Conservation (phyloP, 345 rosid species). For the Salix udensis region DNA sequence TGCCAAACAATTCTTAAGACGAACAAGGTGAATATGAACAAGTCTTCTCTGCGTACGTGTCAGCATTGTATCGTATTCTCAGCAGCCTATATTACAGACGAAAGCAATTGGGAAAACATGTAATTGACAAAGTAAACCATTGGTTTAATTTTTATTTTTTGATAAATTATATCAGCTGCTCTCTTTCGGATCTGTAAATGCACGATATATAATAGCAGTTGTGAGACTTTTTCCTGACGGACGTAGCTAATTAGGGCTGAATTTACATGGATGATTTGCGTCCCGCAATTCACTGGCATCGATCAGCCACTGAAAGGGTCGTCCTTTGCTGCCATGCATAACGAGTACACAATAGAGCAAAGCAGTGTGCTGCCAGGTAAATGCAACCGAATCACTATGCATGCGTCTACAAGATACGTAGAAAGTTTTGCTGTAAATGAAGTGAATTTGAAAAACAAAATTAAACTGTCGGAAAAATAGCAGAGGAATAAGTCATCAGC, state of each 20-base stretch:
- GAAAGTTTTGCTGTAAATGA: no score
- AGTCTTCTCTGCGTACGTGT: not conserved
- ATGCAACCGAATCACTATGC: not conserved
- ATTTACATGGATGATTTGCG: not conserved
- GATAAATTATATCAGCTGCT: not conserved
- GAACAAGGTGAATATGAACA: not conserved
- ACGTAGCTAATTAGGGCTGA: not conserved
- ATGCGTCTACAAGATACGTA: not conserved
- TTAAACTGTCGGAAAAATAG: no score
- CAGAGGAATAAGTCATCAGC: no score
- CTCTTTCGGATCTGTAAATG: not conserved
- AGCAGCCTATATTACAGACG: not conserved
- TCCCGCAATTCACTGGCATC: not conserved
- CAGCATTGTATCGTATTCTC: not conserved
- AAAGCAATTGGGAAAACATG: not conserved
- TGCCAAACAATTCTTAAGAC: not conserved
- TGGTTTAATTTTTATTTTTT: not conserved
- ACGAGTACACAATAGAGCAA: not conserved
- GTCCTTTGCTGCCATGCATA: not conserved
- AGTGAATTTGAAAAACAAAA: no score
- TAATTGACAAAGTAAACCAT: not conserved
- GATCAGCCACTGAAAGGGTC: not conserved
- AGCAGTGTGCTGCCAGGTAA: not conserved
- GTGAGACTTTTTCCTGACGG: not conserved
- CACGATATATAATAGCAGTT: constrained; percentile 4